phyloP scores from a whole-genome alignment of 2,329 filamentous ascomycete species.

The Diatrype stigma region DNA sequence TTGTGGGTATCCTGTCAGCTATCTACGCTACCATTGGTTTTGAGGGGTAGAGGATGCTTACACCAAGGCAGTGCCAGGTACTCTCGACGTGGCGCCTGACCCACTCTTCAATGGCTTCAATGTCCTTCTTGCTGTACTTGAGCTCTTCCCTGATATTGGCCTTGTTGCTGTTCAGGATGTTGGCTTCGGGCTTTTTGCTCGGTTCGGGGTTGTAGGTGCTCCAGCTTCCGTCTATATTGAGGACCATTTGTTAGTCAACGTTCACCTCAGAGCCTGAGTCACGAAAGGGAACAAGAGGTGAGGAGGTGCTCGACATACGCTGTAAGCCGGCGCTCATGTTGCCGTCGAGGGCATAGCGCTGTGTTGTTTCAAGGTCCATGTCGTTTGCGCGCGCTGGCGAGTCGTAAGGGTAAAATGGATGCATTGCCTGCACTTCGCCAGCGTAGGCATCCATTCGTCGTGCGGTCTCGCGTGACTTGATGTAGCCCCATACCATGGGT shows the following conservation, averaged over 20 bases:
- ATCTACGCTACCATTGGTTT: neutral
- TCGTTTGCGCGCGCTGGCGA: slow-evolving; percentile 67
- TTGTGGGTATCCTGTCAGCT: neutral
- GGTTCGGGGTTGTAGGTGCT: slow-evolving; percentile 52
- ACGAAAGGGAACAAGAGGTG: neutral
- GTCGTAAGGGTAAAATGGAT: slow-evolving; percentile 70
- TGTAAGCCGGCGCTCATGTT: slow-evolving; percentile 69
- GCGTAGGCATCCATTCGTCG: slow-evolving; percentile 74
- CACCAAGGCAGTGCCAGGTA: slow-evolving; percentile 63
- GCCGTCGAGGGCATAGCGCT: slow-evolving; percentile 68
- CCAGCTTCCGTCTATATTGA: slow-evolving; percentile 57
- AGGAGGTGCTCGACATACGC: too few relatives aligned
- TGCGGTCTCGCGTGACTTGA: slow-evolving; percentile 77
- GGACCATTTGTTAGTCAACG: neutral
- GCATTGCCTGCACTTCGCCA: slow-evolving; percentile 64
- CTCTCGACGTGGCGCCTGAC: slow-evolving; percentile 71
- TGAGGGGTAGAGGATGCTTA: slow-evolving; percentile 24
- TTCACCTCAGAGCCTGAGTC: neutral
- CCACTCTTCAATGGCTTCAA: slow-evolving; percentile 64
- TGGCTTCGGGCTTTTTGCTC: slow-evolving; percentile 43
- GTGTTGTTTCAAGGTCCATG: slow-evolving; percentile 71
- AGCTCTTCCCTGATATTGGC: slow-evolving; percentile 59
- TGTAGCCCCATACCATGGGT: slow-evolving; percentile 80
- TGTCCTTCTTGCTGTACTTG: slow-evolving; percentile 60
- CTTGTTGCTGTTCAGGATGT: slow-evolving; percentile 59